Percentiles rank a stretch among this genome's conserved stretches.
Conservation (phyloP, 176 grass and related monocot genomes). For the Musa acuminata region DNA sequence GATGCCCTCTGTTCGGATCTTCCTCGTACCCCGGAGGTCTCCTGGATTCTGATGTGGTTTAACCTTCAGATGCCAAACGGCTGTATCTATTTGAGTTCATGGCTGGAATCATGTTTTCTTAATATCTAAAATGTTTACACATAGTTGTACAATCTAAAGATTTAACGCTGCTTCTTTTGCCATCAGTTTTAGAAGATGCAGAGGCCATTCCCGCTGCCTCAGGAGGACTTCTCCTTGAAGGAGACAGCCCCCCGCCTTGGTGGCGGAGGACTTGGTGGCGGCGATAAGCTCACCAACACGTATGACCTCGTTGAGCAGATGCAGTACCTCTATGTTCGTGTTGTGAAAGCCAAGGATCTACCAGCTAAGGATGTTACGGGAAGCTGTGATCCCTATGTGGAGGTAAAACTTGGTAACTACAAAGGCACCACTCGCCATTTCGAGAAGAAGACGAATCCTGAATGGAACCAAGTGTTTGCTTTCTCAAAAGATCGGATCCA, state of each 20-base stretch:
- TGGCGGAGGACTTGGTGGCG: slow-evolving; percentile 2
- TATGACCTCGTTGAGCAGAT: slow-evolving; percentile 54
- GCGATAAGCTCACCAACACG: slow-evolving; percentile 39
- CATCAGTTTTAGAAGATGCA: slow-evolving; percentile 10
- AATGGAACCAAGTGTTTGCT: slow-evolving; percentile 58
- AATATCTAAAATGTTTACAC: too few species aligned
- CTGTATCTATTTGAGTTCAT: too few species aligned
- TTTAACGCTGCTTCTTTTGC: background rate
- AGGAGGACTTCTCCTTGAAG: slow-evolving; percentile 13
- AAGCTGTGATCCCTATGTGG: slow-evolving; percentile 42
- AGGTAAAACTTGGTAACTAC: slow-evolving; percentile 49
- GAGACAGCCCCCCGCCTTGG: slow-evolving; percentile 6
- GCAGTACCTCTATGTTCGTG: slow-evolving; percentile 52
- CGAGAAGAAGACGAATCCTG: slow-evolving; percentile 42
- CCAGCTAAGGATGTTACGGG: slow-evolving; percentile 35
- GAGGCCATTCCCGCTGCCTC: slow-evolving; percentile 5
- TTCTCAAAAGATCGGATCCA: slow-evolving; percentile 54
- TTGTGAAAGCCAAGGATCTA: slow-evolving; percentile 56
- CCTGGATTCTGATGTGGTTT: background rate
- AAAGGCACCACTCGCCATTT: slow-evolving; percentile 41
- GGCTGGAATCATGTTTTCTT: too few species aligned
- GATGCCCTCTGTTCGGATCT: background rate
- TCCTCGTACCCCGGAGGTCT: background rate
- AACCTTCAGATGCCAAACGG: background rate
- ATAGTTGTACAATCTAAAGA: too few species aligned